A percentile compares a stretch with the other conserved stretches of the same genome.
Evolutionary conservation across 257 asterid genomes (phyloP).

Genomic region (Ajuga chamaepitys): DNA sequence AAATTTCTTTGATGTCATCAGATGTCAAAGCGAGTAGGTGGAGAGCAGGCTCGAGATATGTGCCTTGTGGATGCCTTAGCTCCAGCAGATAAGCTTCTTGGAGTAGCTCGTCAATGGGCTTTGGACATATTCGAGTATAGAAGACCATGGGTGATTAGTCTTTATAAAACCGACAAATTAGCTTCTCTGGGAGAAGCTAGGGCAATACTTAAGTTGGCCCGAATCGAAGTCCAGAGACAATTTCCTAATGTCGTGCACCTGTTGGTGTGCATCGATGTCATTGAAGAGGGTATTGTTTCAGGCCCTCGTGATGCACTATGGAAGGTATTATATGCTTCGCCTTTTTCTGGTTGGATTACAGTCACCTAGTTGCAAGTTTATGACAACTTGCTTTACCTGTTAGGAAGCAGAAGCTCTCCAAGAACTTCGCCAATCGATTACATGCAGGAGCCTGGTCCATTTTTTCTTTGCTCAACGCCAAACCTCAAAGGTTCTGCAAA

Average conservation of each 20-base stretch:
- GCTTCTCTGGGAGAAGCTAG: slow-evolving; percentile 39
- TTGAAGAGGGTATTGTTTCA: slow-evolving; percentile 49
- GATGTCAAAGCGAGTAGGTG: slow-evolving; percentile 53
- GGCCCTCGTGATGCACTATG: slow-evolving; percentile 38
- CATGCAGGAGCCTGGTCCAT: slow-evolving; percentile 52
- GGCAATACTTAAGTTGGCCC: slow-evolving; percentile 36
- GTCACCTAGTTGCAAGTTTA: neutral
- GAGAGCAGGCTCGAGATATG: slow-evolving; percentile 35
- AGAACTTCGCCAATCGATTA: slow-evolving; percentile 49
- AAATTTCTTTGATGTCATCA: slow-evolving; percentile 16
- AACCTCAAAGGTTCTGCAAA: slow-evolving; percentile 36
- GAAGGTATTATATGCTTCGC: slow-evolving; percentile 27
- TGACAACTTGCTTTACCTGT: slow-evolving; percentile 4
- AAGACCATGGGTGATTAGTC: slow-evolving; percentile 42
- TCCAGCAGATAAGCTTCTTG: slow-evolving; percentile 41
- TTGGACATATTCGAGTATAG: slow-evolving; percentile 40
- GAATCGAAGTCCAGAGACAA: slow-evolving; percentile 28
- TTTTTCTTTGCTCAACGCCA: slow-evolving; percentile 52
- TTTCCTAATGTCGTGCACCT: slow-evolving; percentile 37
- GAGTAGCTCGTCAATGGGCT: slow-evolving; percentile 46
- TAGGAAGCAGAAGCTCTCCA: slow-evolving; percentile 53
- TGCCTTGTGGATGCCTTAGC: slow-evolving; percentile 52
- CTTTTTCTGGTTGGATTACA: neutral
- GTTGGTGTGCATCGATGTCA: slow-evolving; percentile 43
- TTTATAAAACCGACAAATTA: slow-evolving; percentile 43